A percentile compares a stretch with the other conserved stretches of the same genome.
Evolutionary conservation across 306 rosid genomes (phyloP).

Genomic region (Sindora glabra): DNA sequence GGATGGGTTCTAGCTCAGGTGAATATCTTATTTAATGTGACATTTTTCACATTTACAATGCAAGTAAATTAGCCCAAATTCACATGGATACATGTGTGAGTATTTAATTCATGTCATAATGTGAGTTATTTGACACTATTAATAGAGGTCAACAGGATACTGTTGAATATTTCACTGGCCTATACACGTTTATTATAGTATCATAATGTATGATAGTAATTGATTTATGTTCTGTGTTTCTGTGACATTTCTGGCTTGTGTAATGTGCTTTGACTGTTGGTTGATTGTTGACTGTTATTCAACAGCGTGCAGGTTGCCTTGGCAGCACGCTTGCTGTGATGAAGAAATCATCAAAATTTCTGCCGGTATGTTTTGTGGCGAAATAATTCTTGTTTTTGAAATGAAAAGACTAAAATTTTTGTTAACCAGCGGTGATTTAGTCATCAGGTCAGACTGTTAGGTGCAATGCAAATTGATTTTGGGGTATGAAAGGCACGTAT

Average conservation of each 20-base stretch:
- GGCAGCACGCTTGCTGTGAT: constrained; percentile 89
- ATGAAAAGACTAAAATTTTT: constrained; percentile 1
- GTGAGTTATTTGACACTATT: neutral
- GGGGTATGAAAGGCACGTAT: neutral
- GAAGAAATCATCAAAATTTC: constrained; percentile 83
- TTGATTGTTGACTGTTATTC: constrained; percentile 12
- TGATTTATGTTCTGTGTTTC: neutral
- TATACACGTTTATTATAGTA: neutral
- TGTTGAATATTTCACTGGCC: neutral
- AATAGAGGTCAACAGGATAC: neutral
- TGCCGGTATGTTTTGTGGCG: constrained; percentile 55
- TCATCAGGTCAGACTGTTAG: neutral
- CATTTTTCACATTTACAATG: constrained; percentile 7
- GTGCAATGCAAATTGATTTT: neutral
- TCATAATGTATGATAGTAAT: neutral
- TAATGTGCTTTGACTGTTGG: constrained; percentile 15
- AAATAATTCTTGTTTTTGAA: neutral
- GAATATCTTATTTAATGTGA: constrained; percentile 19
- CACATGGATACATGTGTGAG: neutral
- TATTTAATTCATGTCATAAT: too few species aligned
- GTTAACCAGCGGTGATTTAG: neutral
- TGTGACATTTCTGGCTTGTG: neutral
- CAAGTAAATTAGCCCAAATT: neutral
- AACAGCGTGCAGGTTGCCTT: constrained; percentile 86
- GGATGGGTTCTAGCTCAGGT: constrained; percentile 95